A percentile compares a stretch with the other conserved stretches of the same genome.
Evolutionary conservation across 768 basidiomycete species (phyloP).

Genomic region (Trametopsis cervina): DNA sequence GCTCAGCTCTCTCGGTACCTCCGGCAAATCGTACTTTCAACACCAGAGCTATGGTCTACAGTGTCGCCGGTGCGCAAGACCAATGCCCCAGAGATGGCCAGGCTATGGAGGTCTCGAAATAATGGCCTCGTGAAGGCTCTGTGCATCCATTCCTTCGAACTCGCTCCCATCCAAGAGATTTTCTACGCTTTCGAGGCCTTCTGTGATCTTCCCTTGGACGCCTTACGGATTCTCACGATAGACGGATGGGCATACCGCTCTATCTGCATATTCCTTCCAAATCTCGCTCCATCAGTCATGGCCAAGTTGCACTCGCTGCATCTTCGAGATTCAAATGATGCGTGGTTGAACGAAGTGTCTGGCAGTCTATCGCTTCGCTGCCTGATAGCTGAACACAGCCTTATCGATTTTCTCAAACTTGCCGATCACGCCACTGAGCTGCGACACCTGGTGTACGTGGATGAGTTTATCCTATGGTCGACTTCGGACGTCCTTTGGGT

Average conservation of each 20-base stretch:
- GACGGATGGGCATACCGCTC: background rate
- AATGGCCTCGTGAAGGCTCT: background rate
- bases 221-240: background rate
- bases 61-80: background rate
- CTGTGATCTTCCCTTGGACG: background rate
- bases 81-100: background rate
- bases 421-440: background rate
- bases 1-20: background rate
- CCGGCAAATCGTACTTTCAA: background rate
- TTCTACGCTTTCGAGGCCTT: background rate
- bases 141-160: background rate
- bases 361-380: background rate
- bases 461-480: background rate
- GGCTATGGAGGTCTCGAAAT: background rate
- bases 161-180: background rate
- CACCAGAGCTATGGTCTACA: background rate
- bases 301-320: background rate
- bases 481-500: background rate
- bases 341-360: background rate
- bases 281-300: background rate
- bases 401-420: background rate
- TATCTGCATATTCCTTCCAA: background rate
- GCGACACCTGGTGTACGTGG: background rate
- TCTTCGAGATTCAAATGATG: background rate
- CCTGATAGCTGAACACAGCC: background rate